Conservation (phyloP, 305 asterid species). For the Coffea humblotiana region DNA sequence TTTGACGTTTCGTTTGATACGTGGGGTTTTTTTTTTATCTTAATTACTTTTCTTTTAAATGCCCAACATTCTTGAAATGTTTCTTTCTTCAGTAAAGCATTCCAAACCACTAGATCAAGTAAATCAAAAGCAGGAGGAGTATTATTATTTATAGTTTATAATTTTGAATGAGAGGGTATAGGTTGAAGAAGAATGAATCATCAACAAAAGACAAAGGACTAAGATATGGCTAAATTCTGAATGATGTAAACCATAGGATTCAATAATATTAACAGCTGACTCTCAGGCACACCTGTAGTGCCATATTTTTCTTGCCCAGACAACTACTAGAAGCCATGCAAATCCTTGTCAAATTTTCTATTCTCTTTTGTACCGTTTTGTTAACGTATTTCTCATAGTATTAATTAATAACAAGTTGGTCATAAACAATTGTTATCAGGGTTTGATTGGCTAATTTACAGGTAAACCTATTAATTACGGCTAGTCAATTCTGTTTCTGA, state of each 20-base stretch:
- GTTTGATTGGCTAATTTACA: neutral
- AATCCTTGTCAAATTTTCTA: neutral
- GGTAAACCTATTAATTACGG: neutral
- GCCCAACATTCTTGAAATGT: neutral
- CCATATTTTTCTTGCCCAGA: neutral
- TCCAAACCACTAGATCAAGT: neutral
- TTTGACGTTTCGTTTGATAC: neutral
- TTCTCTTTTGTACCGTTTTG: neutral
- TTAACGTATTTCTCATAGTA: neutral
- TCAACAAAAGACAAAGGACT: neutral
- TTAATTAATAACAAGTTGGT: neutral
- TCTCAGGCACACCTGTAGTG: slow-evolving; percentile 1
- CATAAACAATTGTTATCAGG: neutral
- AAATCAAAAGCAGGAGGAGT: neutral
- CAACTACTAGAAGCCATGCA: neutral
- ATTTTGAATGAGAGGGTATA: neutral
- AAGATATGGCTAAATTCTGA: neutral
- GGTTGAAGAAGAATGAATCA: neutral
- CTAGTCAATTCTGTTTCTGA: neutral
- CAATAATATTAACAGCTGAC: neutral
- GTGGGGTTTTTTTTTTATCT: neutral
- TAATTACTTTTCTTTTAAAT: neutral
- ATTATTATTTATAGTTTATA: neutral
- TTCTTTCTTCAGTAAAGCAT: neutral
- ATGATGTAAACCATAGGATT: no score